These are phyloP conservation scores for Nannizzia gypsea DNA, from an alignment of 2,329 filamentous ascomycete species.

Conservation along the genomic window DNA sequence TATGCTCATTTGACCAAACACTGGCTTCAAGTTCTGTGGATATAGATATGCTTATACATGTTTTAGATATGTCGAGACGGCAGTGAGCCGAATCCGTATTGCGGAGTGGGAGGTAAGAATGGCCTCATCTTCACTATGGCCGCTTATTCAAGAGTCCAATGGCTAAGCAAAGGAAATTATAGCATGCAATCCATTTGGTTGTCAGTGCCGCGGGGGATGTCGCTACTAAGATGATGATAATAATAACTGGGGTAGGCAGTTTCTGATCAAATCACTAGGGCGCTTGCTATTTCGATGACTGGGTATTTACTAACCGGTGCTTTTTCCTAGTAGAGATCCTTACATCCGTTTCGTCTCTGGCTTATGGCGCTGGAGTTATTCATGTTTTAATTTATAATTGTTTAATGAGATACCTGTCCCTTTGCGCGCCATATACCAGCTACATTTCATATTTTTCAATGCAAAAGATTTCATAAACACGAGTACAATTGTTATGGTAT, in stretches of 20 bases:
- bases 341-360: neutral
- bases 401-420: neutral
- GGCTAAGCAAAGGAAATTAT: neutral
- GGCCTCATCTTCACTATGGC: neutral
- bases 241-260: neutral
- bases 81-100: neutral
- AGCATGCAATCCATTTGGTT: constrained; percentile 1
- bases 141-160: neutral
- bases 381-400: neutral
- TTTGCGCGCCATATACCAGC: neutral
- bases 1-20: neutral
- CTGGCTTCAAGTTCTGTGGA: neutral
- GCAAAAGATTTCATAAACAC: neutral
- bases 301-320: neutral
- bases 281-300: neutral
- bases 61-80: neutral
- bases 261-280: neutral
- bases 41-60: neutral
- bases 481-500: neutral
- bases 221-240: neutral
- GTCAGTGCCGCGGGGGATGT: neutral
- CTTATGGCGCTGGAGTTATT: neutral
- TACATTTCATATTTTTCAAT: neutral
- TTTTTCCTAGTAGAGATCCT: neutral
- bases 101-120: neutral